Percentiles rank a stretch among this genome's conserved stretches.
phyloP scores from a whole-genome alignment of 202 grass and related monocot species.

The Digitaria exilis region DNA sequence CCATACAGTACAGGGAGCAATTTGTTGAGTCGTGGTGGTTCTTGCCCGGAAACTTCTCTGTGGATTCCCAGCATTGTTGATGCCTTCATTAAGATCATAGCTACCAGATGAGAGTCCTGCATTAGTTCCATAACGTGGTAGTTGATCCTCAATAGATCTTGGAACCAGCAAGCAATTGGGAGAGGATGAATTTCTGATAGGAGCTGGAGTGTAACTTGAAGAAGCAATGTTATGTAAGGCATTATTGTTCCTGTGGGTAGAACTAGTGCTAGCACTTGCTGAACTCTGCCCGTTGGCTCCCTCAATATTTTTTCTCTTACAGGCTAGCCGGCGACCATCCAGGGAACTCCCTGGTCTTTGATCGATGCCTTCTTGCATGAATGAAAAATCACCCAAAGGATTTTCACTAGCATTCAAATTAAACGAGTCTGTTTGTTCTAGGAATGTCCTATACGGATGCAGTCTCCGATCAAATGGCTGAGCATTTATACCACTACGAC shows the following conservation, averaged over 20 bases:
- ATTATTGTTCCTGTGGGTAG: constrained; percentile 53
- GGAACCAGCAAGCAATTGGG: constrained; percentile 45
- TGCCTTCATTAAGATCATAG: constrained; percentile 39
- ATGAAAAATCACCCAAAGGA: constrained; percentile 47
- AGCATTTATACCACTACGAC: constrained; percentile 29
- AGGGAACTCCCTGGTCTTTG: constrained; percentile 64
- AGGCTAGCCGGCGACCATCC: constrained; percentile 66
- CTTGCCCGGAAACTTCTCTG: constrained; percentile 82
- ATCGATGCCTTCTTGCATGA: constrained; percentile 63
- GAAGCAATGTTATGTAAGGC: constrained; percentile 55
- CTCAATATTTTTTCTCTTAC: constrained; percentile 97
- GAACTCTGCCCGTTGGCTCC: constrained; percentile 68
- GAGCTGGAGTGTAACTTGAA: constrained; percentile 48
- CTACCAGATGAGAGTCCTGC: constrained; percentile 43
- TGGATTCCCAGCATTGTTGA: constrained; percentile 44
- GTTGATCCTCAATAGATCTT: constrained; percentile 64
- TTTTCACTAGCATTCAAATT: constrained; percentile 41
- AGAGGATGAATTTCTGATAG: constrained; percentile 49
- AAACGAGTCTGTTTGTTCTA: constrained; percentile 49
- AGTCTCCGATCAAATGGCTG: constrained; percentile 54
- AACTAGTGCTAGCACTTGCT: constrained; percentile 63
- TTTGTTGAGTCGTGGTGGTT: constrained; percentile 50
- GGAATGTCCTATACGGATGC: constrained; percentile 60
- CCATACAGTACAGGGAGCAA: constrained; percentile 58
- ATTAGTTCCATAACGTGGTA: constrained; percentile 42